These are phyloP conservation scores for Lentithecium fluviatile DNA, from an alignment of 495 filamentous ascomycete genomes.

Conservation along the genomic window DNA sequence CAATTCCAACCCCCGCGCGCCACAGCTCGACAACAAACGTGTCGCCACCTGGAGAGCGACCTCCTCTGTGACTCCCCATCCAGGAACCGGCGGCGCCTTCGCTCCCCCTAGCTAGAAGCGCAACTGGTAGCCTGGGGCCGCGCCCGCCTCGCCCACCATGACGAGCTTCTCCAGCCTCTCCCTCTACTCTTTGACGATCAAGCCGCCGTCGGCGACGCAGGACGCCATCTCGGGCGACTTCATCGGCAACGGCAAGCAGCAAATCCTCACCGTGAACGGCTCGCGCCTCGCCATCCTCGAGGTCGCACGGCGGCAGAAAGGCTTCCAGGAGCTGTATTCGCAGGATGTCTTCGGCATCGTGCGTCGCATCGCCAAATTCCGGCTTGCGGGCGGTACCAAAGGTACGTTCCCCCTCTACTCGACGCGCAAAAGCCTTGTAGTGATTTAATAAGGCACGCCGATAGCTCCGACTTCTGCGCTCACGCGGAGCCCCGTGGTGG, in stretches of 20 bases:
- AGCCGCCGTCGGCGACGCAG: conserved; percentile 81
- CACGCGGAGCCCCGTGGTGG: conserved; percentile 3
- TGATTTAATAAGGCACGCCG: conserved; percentile 79
- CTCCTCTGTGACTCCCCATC: not conserved
- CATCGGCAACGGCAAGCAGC: conserved; percentile 90
- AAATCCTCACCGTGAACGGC: conserved; percentile 91
- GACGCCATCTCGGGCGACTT: conserved; percentile 93
- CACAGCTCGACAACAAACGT: too few relatives aligned
- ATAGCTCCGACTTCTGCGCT: conserved; percentile 19
- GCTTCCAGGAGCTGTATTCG: conserved; percentile 78
- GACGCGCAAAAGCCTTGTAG: conserved; percentile 60
- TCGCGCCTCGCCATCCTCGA: conserved; percentile 84
- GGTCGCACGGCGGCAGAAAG: conserved; percentile 79
- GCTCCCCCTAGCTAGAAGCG: not conserved
- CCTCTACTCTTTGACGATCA: conserved; percentile 92
- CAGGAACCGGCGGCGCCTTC: not conserved
- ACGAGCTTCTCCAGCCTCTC: conserved; percentile 97
- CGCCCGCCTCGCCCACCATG: conserved; percentile 60
- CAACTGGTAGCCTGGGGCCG: conserved; percentile 8
- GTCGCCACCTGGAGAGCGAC: not conserved
- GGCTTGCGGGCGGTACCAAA: conserved; percentile 90
- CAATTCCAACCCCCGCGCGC: too few relatives aligned
- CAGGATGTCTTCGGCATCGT: conserved; percentile 97
- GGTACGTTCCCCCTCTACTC: conserved; percentile 63
- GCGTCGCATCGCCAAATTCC: conserved; percentile 78